A percentile compares a stretch with the other conserved stretches of the same genome.
Evolutionary conservation across 2,329 filamentous ascomycete genomes (phyloP).

Genomic region (Hirsutella thompsonii): DNA sequence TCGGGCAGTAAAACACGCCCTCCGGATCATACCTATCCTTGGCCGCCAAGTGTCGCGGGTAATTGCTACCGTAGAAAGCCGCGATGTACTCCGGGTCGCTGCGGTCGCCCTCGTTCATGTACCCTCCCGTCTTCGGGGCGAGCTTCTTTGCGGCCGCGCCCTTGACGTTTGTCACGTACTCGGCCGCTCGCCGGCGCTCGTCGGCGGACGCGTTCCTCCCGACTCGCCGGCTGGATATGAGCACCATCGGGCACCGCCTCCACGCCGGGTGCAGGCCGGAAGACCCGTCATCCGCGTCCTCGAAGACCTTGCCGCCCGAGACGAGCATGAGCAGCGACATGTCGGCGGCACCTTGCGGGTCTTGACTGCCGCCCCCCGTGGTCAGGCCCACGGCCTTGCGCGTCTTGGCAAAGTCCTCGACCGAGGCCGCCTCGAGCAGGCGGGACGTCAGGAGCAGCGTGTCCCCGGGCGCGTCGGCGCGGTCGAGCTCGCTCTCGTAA

Average conservation of each 20-base stretch:
- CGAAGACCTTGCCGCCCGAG: conserved; percentile 16
- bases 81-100: conserved; percentile 18
- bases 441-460: conserved; percentile 14
- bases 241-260: conserved; percentile 10
- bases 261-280: conserved; percentile 17
- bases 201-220: conserved; percentile 7
- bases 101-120: conserved; percentile 28
- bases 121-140: conserved; percentile 25
- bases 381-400: conserved; percentile 13
- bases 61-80: conserved; percentile 22
- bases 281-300: conserved; percentile 10
- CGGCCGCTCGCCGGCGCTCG: conserved; percentile 7
- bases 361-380: conserved; percentile 12
- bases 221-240: conserved; percentile 8
- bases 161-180: conserved; percentile 16
- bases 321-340: conserved; percentile 14
- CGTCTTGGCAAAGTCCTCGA: conserved; percentile 8
- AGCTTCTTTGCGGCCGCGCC: conserved; percentile 18
- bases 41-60: conserved; percentile 14
- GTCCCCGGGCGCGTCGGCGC: conserved; percentile 11
- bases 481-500: conserved; percentile 12
- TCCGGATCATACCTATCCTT: conserved; percentile 21
- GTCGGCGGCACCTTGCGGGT: conserved; percentile 9
- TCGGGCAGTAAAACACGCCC: conserved; percentile 22
- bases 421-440: conserved; percentile 11